phyloP scores from a whole-genome alignment of 257 asterid genomes.

The Solanum lycopersicoides region DNA sequence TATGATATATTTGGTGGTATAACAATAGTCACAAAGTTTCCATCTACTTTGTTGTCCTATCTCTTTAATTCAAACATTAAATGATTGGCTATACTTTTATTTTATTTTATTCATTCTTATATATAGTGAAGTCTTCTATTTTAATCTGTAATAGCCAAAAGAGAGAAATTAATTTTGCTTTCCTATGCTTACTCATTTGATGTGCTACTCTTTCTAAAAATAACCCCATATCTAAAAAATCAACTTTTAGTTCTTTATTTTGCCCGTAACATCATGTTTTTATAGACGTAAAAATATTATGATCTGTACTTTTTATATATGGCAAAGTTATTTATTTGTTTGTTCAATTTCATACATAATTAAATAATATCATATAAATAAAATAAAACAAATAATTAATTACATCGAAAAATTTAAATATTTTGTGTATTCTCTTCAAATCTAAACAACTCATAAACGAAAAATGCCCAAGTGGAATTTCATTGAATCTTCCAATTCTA shows the following conservation, averaged over 20 bases:
- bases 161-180: background rate
- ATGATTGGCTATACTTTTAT: too few relatives aligned
- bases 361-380: background rate
- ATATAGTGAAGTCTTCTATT: background rate
- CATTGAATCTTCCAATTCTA: background rate
- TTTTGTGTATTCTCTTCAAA: background rate
- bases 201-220: background rate
- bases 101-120: too few relatives aligned
- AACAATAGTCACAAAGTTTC: too few relatives aligned
- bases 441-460: background rate
- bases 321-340: background rate
- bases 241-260: background rate
- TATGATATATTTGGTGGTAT: too few relatives aligned
- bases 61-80: too few relatives aligned
- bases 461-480: background rate
- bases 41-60: too few relatives aligned
- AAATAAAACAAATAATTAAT: background rate
- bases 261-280: background rate
- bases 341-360: background rate
- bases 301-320: background rate
- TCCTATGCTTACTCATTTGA: background rate
- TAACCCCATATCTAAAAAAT: background rate
- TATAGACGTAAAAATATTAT: background rate
- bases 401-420: too few relatives aligned
- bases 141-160: background rate